Percentiles rank a stretch among this genome's conserved stretches.
phyloP scores from a whole-genome alignment of 257 asterid species.

The Nicotiana benthamiana region DNA sequence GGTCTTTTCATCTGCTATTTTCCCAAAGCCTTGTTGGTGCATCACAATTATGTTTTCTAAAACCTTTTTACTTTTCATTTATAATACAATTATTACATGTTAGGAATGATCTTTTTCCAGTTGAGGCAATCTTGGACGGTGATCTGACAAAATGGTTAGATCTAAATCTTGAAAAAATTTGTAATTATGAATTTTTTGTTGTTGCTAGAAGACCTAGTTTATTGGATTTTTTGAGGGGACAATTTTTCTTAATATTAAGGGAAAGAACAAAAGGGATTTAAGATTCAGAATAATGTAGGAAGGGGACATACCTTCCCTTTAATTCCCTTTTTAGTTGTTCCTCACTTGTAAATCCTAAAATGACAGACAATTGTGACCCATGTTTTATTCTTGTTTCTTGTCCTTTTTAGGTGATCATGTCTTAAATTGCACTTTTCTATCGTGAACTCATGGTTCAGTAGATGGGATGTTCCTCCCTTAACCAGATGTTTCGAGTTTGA shows the following conservation, averaged over 20 bases:
- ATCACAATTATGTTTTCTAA: background rate
- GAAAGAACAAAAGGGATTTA: conserved; percentile 15
- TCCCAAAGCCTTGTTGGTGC: background rate
- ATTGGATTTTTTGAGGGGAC: conserved; percentile 5
- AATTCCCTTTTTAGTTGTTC: conserved; percentile 18
- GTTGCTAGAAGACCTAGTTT: background rate
- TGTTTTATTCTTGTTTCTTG: conserved; percentile 22
- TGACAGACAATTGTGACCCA: conserved; percentile 16
- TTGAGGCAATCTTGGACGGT: background rate
- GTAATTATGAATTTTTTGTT: background rate
- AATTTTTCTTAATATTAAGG: conserved; percentile 4
- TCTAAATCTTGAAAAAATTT: background rate
- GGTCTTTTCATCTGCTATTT: background rate
- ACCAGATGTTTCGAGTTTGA: too few species aligned
- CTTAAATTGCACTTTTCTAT: conserved; percentile 20
- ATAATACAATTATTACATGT: background rate
- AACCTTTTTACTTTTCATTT: background rate
- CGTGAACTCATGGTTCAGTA: too few species aligned
- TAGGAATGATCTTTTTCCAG: background rate
- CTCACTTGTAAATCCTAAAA: conserved; percentile 6
- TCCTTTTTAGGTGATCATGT: conserved; percentile 17
- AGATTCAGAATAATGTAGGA: conserved; percentile 2
- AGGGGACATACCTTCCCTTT: conserved; percentile 21
- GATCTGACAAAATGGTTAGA: background rate
- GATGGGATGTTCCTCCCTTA: too few species aligned